Conservation (phyloP, 83 land plant species). For the Diphasiastrum complanatum region DNA sequence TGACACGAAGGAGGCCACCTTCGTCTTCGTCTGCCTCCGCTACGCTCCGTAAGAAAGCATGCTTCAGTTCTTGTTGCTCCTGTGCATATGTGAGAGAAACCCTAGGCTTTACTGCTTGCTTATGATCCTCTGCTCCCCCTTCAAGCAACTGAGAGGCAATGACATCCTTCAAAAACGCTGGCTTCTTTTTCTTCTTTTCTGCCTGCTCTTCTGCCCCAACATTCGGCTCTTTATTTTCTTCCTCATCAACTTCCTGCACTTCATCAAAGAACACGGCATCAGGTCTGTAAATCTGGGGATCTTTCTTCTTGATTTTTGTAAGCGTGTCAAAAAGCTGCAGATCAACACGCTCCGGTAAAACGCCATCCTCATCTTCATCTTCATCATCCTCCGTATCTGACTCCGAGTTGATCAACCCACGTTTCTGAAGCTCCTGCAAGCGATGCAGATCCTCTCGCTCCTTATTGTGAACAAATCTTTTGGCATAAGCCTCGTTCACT, state of each 20-base stretch:
- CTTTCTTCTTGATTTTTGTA: conserved; percentile 55
- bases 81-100: conserved; percentile 35
- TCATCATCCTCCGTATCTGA: conserved; percentile 27
- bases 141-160: conserved; percentile 59
- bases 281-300: conserved; percentile 40
- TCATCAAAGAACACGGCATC: conserved; percentile 54
- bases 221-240: conserved; percentile 12
- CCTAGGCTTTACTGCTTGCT: conserved; percentile 11
- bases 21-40: conserved; percentile 39
- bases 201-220: not conserved
- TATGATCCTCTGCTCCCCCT: conserved; percentile 56
- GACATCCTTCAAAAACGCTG: conserved; percentile 73
- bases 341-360: conserved; percentile 32
- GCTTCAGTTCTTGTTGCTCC: conserved; percentile 65
- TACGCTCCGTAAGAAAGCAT: conserved; percentile 43
- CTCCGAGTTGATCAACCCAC: conserved; percentile 37
- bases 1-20: conserved; percentile 23
- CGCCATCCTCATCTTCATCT: conserved; percentile 44
- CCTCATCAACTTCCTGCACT: conserved; percentile 39
- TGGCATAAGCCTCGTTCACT: conserved; percentile 55
- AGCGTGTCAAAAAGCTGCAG: conserved; percentile 53
- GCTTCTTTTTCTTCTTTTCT: conserved; percentile 8
- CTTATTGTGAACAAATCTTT: conserved; percentile 78
- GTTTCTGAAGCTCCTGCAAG: conserved; percentile 65
- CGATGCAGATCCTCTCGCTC: conserved; percentile 77